A percentile compares a stretch with the other conserved stretches of the same genome.
Conservation (phyloP, 78 protist genomes). For the Dictyostelium purpureum region DNA sequence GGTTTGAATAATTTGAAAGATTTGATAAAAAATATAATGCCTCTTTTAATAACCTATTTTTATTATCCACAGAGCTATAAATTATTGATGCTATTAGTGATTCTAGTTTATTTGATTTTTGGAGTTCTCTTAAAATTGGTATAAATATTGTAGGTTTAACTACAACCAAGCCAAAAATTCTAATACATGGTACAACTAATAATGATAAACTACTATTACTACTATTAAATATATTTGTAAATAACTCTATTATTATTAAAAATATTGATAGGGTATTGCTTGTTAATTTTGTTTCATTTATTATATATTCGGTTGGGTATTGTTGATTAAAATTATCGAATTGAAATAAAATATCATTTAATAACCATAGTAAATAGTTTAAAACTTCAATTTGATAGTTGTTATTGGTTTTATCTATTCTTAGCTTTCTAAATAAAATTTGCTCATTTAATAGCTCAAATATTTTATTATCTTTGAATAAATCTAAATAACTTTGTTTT, state of each 20-base stretch:
- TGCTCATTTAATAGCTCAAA: background rate
- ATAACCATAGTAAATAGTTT: background rate
- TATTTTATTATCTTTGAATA: background rate
- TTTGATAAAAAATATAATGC: conserved; percentile 15
- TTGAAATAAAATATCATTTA: background rate
- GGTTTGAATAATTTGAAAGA: background rate
- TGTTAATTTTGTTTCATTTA: no score
- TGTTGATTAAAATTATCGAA: background rate
- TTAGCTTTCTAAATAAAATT: background rate
- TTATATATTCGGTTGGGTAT: background rate
- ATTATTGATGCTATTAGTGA: background rate
- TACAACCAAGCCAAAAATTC: conserved; percentile 6
- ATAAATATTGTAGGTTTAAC: background rate
- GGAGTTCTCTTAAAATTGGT: background rate
- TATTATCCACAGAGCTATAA: no score
- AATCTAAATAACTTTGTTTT: background rate
- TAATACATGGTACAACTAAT: background rate
- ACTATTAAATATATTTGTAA: background rate
- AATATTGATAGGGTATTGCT: no score
- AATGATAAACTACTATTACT: background rate
- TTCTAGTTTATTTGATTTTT: background rate
- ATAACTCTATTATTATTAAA: background rate
- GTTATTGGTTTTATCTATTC: background rate
- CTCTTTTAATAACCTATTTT: background rate
- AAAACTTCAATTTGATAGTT: background rate